Base-by-base conservation (phyloP, 257 asterid species). In the Primulina tabacum region DNA sequence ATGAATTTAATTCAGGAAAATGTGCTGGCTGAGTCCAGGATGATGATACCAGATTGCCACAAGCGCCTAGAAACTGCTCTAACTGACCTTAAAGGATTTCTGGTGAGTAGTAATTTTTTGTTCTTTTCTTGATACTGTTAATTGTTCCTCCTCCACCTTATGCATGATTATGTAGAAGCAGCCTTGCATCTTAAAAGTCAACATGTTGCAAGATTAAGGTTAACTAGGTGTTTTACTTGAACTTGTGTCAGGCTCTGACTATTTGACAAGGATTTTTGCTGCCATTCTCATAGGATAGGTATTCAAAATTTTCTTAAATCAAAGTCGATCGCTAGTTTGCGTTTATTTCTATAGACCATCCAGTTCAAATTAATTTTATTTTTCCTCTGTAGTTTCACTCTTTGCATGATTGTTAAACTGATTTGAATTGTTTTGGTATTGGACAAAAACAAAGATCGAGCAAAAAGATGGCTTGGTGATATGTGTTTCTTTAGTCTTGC, bases 41-140 rank as follows among this genome's bases (percentile, higher is more conserved):
- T 92, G 98, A 92, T 90, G 98, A 81, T 92, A 60, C 98, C 98
- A 20, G 98, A 92, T 73, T 90, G 96, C 78, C 88, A 71, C 80
- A 90, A 92, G 85, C 96, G 96, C 16, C 80, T 92, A 5, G 96
- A 89, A 82, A 77, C 87, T 74, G 89, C 98, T 68, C 65, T 88
- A 52, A 75, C 78, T n/a, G 97, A 92, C 75, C 95, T 92, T 26
- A 88, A 82, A 79, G 88, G 81, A 75, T 76, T 87, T 62, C 61
- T 92, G 92, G 98, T 90, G 80, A 55, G 75, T 60, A 43, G 40
- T 75, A 21, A 61, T 34, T 6, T 72, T 56, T 14, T 55, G 57
- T 62, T 64, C 52, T 69, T 62, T 38, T 60, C 55, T 40, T 14
- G 20, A 20, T 33, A 16, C 33, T 61, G 58, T 12, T 59, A 29